Conservation (phyloP, 192 early-diverging fungal species). For the Lobosporangium transversale region DNA sequence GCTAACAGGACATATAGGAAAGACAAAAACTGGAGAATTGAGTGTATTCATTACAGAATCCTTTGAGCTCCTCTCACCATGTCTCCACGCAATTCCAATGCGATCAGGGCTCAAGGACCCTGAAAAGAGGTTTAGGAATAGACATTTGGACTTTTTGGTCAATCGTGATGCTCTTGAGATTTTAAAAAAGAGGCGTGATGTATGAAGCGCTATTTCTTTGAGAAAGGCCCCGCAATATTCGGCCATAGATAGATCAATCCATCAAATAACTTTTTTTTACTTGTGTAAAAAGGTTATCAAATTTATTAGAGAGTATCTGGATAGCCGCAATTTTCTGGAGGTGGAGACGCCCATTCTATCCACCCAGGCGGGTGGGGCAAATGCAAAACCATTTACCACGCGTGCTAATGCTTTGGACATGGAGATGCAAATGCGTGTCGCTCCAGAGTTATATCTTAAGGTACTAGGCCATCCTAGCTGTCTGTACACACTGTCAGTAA, state of each 20-base stretch:
- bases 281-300: constrained; percentile 61
- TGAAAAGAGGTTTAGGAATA: constrained; percentile 74
- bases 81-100: constrained; percentile 72
- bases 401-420: constrained; percentile 70
- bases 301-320: constrained; percentile 72
- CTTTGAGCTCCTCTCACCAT: constrained; percentile 72
- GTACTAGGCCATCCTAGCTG: no score
- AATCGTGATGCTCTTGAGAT: constrained; percentile 64
- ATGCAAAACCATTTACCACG: constrained; percentile 82
- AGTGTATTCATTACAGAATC: constrained; percentile 67
- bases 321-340: constrained; percentile 75
- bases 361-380: constrained; percentile 79
- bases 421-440: constrained; percentile 80
- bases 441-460: constrained; percentile 89
- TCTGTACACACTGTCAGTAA: no score
- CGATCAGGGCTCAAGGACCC: constrained; percentile 69
- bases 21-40: constrained; percentile 75
- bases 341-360: constrained; percentile 88
- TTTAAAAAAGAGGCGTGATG: constrained; percentile 66
- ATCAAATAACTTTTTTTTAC: neutral
- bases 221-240: neutral
- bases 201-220: constrained; percentile 3
- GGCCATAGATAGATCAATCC: neutral
- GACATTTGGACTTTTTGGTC: constrained; percentile 80
- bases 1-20: constrained; percentile 70